These are phyloP conservation scores for Erigeron canadensis DNA, from an alignment of 129 eudicot genomes.

Conservation along the genomic window DNA sequence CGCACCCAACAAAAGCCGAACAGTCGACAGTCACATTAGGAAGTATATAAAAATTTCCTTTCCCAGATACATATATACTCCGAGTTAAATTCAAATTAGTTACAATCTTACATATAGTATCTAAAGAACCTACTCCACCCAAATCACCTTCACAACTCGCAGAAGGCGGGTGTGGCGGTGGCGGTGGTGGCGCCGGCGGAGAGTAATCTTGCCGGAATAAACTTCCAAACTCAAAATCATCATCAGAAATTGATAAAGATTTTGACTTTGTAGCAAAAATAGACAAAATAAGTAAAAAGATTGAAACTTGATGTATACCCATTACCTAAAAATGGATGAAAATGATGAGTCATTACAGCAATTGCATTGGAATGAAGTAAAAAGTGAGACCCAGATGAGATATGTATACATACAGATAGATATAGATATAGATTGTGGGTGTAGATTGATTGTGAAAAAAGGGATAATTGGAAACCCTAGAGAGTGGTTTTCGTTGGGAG, in stretches of 20 bases:
- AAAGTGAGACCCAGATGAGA: too few relatives aligned
- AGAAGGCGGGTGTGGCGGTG: constrained; percentile 90
- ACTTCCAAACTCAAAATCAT: constrained; percentile 6
- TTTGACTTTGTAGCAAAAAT: constrained; percentile 1
- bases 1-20: constrained; percentile 54
- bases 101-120: constrained; percentile 81
- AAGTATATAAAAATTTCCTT: constrained; percentile 70
- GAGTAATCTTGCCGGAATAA: constrained; percentile 81
- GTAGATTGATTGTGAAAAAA: constrained; percentile 20
- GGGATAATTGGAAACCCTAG: constrained; percentile 32
- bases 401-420: too few relatives aligned
- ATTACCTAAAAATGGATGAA: constrained; percentile 27
- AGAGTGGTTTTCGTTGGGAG: constrained; percentile 12
- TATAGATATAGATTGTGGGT: not conserved
- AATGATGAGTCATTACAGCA: constrained; percentile 27
- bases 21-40: constrained; percentile 68
- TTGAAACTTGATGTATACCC: constrained; percentile 12
- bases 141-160: constrained; percentile 76
- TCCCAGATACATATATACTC: constrained; percentile 73
- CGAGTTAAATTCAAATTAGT: constrained; percentile 53
- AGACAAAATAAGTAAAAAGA: not conserved
- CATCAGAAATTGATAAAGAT: constrained; percentile 22
- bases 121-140: constrained; percentile 77
- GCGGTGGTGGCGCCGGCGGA: constrained; percentile 98
- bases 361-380: constrained; percentile 31